These are phyloP conservation scores for Zarea fungicola DNA, from an alignment of 2,329 filamentous ascomycete genomes.

Conservation along the genomic window DNA sequence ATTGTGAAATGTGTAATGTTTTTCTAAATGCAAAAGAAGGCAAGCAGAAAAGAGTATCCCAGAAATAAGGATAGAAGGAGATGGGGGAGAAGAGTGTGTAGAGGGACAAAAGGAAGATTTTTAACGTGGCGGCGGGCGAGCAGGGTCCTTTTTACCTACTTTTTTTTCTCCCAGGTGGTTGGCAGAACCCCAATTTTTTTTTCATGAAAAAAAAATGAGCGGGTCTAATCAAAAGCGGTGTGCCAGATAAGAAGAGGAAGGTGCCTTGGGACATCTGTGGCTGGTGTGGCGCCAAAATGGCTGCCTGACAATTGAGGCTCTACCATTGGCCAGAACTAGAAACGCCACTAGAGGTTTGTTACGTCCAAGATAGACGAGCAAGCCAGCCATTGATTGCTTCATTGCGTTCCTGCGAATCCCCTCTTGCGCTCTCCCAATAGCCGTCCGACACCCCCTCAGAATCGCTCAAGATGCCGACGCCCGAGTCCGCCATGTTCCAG, in stretches of 20 bases:
- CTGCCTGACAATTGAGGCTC: conserved; percentile 21
- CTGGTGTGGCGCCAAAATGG: neutral
- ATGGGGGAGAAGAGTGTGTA: no score
- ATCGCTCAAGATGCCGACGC: conserved; percentile 61
- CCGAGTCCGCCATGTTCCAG: conserved; percentile 76
- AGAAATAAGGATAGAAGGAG: conserved; percentile 17
- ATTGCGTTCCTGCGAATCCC: neutral
- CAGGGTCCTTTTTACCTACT: conserved; percentile 21
- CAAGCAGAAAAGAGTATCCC: conserved; percentile 12
- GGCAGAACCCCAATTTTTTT: conserved; percentile 22
- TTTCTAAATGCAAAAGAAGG: conserved; percentile 15
- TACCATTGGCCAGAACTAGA: conserved; percentile 1
- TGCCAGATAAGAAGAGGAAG: conserved; percentile 14
- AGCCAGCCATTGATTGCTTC: conserved; percentile 1
- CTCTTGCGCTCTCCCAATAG: neutral
- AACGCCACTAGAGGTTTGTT: conserved; percentile 12
- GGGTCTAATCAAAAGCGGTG: conserved; percentile 32
- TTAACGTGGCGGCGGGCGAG: conserved; percentile 14
- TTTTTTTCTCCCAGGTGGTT: conserved; percentile 23
- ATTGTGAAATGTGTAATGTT: conserved; percentile 39
- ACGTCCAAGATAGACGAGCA: conserved; percentile 7
- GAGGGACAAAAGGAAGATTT: conserved; percentile 16
- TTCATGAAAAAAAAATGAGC: conserved; percentile 30
- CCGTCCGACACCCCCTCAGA: neutral
- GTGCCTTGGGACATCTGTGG: conserved; percentile 12